Percentiles rank a stretch among this genome's conserved stretches.
phyloP scores from a whole-genome alignment of 2,329 filamentous ascomycete species.

The Exophiala lecanii-corni region DNA sequence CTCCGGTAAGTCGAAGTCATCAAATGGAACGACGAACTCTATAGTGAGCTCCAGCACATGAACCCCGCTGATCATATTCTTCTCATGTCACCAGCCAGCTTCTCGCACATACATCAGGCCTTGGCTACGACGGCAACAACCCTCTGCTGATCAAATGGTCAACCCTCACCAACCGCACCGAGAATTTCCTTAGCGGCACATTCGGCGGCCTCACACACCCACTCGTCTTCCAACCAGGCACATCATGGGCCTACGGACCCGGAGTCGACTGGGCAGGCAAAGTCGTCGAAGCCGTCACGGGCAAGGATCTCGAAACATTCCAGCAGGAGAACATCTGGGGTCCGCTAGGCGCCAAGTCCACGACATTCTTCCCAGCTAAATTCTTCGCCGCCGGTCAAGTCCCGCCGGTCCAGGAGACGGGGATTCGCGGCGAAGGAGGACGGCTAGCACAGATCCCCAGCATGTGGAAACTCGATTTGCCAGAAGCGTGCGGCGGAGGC shows the following conservation, averaged over 20 bases:
- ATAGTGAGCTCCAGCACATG: too few species aligned
- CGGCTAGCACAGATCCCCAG: conserved; percentile 32
- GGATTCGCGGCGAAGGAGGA: background rate
- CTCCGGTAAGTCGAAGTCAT: conserved; percentile 5
- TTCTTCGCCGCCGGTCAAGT: conserved; percentile 2
- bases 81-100: conserved; percentile 31
- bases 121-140: conserved; percentile 9
- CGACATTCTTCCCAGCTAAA: conserved; percentile 41
- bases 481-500: conserved; percentile 22
- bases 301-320: conserved; percentile 37
- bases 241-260: conserved; percentile 47
- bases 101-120: conserved; percentile 10
- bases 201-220: conserved; percentile 35
- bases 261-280: conserved; percentile 52
- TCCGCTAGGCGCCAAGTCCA: conserved; percentile 43
- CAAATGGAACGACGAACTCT: too few species aligned
- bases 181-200: conserved; percentile 28
- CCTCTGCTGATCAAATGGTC: conserved; percentile 15
- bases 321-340: conserved; percentile 43
- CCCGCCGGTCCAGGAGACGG: conserved; percentile 28
- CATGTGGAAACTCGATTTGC: conserved; percentile 34
- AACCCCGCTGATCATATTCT: too few species aligned
- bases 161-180: conserved; percentile 3
- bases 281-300: conserved; percentile 44
- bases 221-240: conserved; percentile 51